Conservation (phyloP, 805 yeast species). For the Hanseniaspora mollemarum region DNA sequence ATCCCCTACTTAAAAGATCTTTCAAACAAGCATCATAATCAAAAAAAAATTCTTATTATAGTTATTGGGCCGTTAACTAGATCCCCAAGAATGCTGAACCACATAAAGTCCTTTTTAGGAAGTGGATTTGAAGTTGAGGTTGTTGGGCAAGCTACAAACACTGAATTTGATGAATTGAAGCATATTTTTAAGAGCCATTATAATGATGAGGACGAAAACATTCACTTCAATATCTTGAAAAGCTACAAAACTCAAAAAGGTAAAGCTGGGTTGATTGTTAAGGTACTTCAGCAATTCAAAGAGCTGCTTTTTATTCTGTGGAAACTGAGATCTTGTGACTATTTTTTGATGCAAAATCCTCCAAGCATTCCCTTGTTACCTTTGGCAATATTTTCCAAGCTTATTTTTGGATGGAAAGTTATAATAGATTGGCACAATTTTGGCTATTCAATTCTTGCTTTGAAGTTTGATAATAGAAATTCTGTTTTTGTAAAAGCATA, state of each 20-base stretch:
- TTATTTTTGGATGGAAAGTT: conserved; percentile 34
- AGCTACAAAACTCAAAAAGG: neutral
- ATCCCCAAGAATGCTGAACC: conserved; percentile 90
- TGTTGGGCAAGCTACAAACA: conserved; percentile 63
- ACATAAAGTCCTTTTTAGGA: conserved; percentile 63
- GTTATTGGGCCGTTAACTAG: conserved; percentile 92
- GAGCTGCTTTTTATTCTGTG: conserved; percentile 40
- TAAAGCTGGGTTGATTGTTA: conserved; percentile 23
- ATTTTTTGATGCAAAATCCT: conserved; percentile 75
- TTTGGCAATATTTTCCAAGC: conserved; percentile 44
- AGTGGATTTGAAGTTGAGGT: conserved; percentile 64
- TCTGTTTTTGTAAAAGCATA: conserved; percentile 56
- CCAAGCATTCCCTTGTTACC: conserved; percentile 79
- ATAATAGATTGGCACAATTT: conserved; percentile 95
- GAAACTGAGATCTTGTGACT: conserved; percentile 49
- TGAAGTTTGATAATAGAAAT: conserved; percentile 41
- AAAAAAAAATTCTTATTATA: conserved; percentile 54
- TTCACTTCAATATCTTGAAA: neutral
- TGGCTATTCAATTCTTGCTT: conserved; percentile 68
- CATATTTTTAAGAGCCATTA: neutral
- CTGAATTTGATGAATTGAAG: conserved; percentile 31
- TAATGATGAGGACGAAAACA: neutral
- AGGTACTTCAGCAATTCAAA: conserved; percentile 47
- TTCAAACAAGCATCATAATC: conserved; percentile 24
- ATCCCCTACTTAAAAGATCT: conserved; percentile 31